Conservation (phyloP, 352 stramenopile species). For the Lagenidium giganteum region DNA sequence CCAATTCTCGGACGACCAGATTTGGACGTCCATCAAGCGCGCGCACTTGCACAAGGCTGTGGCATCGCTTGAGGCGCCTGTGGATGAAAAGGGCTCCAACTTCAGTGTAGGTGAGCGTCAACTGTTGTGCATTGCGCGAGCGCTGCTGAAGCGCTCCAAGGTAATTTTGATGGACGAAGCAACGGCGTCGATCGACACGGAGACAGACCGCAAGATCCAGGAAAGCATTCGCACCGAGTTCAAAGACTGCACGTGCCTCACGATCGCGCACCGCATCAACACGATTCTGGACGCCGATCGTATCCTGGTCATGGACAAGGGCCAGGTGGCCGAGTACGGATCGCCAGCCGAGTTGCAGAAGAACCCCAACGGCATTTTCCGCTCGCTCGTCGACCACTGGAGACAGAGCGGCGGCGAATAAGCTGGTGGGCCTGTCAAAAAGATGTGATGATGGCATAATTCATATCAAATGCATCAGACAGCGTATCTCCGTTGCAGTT, state of each 20-base stretch:
- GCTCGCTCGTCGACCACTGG: constrained; percentile 63
- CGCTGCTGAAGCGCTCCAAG: constrained; percentile 84
- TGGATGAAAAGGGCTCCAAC: constrained; percentile 90
- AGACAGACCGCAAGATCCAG: constrained; percentile 90
- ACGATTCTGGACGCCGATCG: constrained; percentile 97
- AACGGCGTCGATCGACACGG: constrained; percentile 88
- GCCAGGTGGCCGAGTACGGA: constrained; percentile 89
- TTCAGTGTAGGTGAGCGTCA: constrained; percentile 93
- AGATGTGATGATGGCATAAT: too few species aligned
- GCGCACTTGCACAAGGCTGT: constrained; percentile 27
- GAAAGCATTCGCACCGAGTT: constrained; percentile 35
- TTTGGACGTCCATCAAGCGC: constrained; percentile 30
- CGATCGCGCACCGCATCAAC: constrained; percentile 96
- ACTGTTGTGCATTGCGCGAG: constrained; percentile 92
- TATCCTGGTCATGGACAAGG: constrained; percentile 96
- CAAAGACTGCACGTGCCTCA: constrained; percentile 90
- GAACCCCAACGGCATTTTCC: constrained; percentile 55
- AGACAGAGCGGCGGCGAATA: constrained; percentile 34
- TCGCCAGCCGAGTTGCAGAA: constrained; percentile 74
- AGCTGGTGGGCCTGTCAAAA: background rate
- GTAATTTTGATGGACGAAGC: constrained; percentile 98
- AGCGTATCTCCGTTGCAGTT: too few species aligned
- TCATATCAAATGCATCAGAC: too few species aligned
- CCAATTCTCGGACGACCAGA: constrained; percentile 50
- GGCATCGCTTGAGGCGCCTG: constrained; percentile 65